Evolutionary conservation across 805 yeast genomes (phyloP).

Genomic region (Sugiyamaella marilandica): DNA sequence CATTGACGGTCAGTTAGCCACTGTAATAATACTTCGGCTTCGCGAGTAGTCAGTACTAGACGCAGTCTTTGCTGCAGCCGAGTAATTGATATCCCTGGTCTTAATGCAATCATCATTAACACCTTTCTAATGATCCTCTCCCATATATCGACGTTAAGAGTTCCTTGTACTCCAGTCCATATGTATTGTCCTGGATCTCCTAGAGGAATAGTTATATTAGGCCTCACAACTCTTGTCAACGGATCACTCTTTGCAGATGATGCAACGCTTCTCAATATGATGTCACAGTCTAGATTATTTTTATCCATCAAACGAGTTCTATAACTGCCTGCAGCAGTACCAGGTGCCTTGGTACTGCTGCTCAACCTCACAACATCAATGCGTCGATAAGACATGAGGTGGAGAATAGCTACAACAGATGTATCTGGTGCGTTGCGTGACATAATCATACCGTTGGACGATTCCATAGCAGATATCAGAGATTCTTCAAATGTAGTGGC

Average conservation of each 20-base stretch:
- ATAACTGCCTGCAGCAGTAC: conserved; percentile 49
- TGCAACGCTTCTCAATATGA: conserved; percentile 34
- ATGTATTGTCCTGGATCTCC: conserved; percentile 13
- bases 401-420: conserved; percentile 57
- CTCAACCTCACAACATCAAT: conserved; percentile 48
- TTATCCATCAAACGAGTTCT: conserved; percentile 72
- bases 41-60: conserved; percentile 25
- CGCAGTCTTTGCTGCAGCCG: conserved; percentile 24
- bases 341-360: conserved; percentile 20
- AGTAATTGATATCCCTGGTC: conserved; percentile 48
- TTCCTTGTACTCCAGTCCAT: conserved; percentile 69
- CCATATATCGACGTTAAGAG: conserved; percentile 60
- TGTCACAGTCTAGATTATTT: conserved; percentile 60
- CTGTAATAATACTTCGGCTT: conserved; percentile 24
- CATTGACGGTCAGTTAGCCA: conserved; percentile 24
- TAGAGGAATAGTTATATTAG: conserved; percentile 12
- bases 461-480: conserved; percentile 39
- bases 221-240: conserved; percentile 10
- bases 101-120: conserved; percentile 41
- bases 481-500: conserved; percentile 45
- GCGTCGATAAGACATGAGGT: conserved; percentile 42
- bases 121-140: conserved; percentile 46
- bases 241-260: conserved; percentile 4
- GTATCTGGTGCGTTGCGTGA: conserved; percentile 55
- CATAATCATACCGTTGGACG: conserved; percentile 51